Percentiles rank a stretch among this genome's conserved stretches.
These are phyloP conservation scores for Malassezia sympodialis DNA, from an alignment of 1,284 basidiomycete species.

Conservation along the genomic window DNA sequence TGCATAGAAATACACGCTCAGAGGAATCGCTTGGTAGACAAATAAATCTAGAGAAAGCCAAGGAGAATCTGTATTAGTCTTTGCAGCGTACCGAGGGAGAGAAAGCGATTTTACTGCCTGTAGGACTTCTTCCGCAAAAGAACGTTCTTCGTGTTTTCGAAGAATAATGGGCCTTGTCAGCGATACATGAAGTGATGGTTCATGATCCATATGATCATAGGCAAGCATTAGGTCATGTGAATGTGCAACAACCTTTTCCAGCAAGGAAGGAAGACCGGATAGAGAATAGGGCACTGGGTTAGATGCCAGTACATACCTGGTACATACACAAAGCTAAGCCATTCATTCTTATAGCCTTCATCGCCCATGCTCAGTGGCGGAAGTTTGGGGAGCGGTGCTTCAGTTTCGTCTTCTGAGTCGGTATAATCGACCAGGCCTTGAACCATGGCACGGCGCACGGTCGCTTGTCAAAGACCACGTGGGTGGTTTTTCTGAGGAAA, in stretches of 20 bases:
- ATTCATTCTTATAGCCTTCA: conserved; percentile 1
- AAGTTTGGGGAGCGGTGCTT: not conserved
- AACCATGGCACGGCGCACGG: conserved; percentile 8
- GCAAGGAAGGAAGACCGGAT: not conserved
- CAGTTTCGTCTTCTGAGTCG: conserved; percentile 14
- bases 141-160: not conserved
- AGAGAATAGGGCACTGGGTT: not conserved
- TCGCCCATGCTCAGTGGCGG: not conserved
- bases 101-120: not conserved
- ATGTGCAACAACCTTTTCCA: not conserved
- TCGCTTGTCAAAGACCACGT: conserved; percentile 8
- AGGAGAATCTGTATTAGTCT: not conserved
- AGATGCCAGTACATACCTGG: not conserved
- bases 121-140: not conserved
- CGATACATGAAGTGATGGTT: conserved; percentile 7
- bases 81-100: not conserved
- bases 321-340: conserved; percentile 12
- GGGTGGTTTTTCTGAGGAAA: not conserved
- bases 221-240: not conserved
- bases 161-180: conserved; percentile 13
- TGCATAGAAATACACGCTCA: conserved; percentile 4
- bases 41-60: conserved; percentile 9
- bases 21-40: conserved; percentile 14
- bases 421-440: conserved; percentile 8
- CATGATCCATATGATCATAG: not conserved